Conservation (phyloP, 2,329 filamentous ascomycete species). For the Xylariales sp. region DNA sequence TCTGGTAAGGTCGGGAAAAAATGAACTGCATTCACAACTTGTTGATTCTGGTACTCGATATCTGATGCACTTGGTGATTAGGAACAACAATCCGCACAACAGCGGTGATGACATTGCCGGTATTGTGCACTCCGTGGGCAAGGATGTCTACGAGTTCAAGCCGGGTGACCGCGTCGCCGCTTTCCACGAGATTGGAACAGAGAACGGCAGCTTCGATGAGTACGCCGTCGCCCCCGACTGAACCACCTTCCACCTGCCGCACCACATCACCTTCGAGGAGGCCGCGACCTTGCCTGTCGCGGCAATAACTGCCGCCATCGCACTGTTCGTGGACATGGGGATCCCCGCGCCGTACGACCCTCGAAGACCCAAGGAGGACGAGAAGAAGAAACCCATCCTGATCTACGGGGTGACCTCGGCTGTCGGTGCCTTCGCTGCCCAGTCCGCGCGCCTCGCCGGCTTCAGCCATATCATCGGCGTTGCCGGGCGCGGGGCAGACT, state of each 20-base stretch:
- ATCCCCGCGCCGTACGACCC: conserved; percentile 30
- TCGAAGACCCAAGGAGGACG: background rate
- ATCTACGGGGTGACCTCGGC: conserved; percentile 53
- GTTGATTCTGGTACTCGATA: too few relatives aligned
- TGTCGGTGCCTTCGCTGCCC: conserved; percentile 54
- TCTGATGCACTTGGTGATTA: too few relatives aligned
- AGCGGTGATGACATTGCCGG: conserved; percentile 52
- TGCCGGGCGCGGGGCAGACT: conserved; percentile 45
- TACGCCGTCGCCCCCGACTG: conserved; percentile 53
- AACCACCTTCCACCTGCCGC: conserved; percentile 53
- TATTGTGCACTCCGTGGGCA: conserved; percentile 48
- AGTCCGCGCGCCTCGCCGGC: conserved; percentile 48
- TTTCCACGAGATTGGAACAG: conserved; percentile 39
- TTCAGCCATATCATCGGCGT: conserved; percentile 60
- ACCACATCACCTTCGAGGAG: conserved; percentile 44
- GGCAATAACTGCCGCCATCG: conserved; percentile 45
- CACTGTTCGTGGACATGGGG: conserved; percentile 47
- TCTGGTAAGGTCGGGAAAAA: too few relatives aligned
- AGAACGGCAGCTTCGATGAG: conserved; percentile 53
- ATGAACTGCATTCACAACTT: too few relatives aligned
- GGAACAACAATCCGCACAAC: conserved; percentile 24
- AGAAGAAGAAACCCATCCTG: conserved; percentile 27
- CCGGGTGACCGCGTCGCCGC: conserved; percentile 20
- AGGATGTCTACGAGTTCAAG: conserved; percentile 52
- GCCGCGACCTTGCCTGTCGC: conserved; percentile 39